Evolutionary conservation across 1,284 basidiomycete species (phyloP), one percentile per base, ranked within the genome.

Genomic region (Lentinula novae-zelandiae): DNA sequence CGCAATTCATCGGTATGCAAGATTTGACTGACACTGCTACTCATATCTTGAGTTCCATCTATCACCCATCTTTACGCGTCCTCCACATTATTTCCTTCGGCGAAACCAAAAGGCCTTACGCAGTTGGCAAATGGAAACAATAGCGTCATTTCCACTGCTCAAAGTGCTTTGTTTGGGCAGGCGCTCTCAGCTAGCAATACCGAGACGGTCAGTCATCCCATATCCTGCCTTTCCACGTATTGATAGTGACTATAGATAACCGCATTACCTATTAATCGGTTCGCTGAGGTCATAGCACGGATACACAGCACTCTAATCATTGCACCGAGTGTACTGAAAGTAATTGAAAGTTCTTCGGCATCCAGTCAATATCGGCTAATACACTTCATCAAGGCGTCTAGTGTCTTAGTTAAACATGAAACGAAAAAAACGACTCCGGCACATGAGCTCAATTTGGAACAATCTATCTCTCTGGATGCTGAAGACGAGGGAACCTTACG

Each of bases 221-320:
- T 34, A 13, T 7, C 17, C 27, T n/a, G 5, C 20, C 6, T 17
- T 7, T 33, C 33, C 15, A 48, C 46, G 22, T 22, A 34, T 12
- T 44, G 31, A 34, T 56, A 5, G 31, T 8, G 5, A 17, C 17
- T 27, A 12, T 17, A 53, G 20, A 8, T 17, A 20, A 6, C 13
- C 38, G 3, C 38, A 13, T 17, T 27, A n/a, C 27, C 56, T 15
- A 6, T 57, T 31, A 20, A 39, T 22, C 70, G 72, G 2, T 77
- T 79, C 65, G 64, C 67, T 7, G 75, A 77, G 27, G 71, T 78
- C 9, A 70, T 78, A 9, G 65, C 71, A 27, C 71, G 73, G 22
- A 80, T 82, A 39, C 79, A 82, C 60, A 71, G 73, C 53, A 68
- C 73, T 5, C 70, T 66, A 31, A 48, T 62, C 20, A 59, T 63